Percentiles rank a stretch among this genome's conserved stretches.
Evolutionary conservation across 805 yeast genomes (phyloP).

Genomic region (Zygosaccharomyces bisporus): DNA sequence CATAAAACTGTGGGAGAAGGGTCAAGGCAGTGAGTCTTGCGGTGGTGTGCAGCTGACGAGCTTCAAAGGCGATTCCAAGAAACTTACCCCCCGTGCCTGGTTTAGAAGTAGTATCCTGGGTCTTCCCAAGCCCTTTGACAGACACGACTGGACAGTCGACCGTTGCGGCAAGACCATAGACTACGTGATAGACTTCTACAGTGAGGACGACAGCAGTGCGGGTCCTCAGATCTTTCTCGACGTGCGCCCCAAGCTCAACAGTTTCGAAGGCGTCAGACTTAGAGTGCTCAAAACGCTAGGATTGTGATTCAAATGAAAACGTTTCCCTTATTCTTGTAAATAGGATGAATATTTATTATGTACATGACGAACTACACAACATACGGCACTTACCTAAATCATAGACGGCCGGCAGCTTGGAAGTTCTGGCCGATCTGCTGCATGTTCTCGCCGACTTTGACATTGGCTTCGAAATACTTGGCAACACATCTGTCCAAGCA

Average conservation of each 20-base stretch:
- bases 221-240: slow-evolving; percentile 72
- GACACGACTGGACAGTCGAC: slow-evolving; percentile 91
- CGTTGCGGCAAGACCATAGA: slow-evolving; percentile 81
- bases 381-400: background rate
- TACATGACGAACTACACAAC: slow-evolving; percentile 11
- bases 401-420: slow-evolving; percentile 35
- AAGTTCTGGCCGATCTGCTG: slow-evolving; percentile 48
- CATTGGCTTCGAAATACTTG: slow-evolving; percentile 90
- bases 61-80: slow-evolving; percentile 84
- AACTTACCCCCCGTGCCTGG: slow-evolving; percentile 84
- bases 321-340: slow-evolving; percentile 3
- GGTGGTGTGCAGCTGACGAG: slow-evolving; percentile 83
- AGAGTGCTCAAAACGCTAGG: slow-evolving; percentile 65
- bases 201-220: slow-evolving; percentile 29
- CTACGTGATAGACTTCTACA: slow-evolving; percentile 89
- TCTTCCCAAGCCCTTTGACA: slow-evolving; percentile 78
- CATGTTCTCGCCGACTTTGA: slow-evolving; percentile 84
- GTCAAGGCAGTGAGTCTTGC: slow-evolving; percentile 56
- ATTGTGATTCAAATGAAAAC: slow-evolving; percentile 21
- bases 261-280: slow-evolving; percentile 73
- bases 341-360: slow-evolving; percentile 8
- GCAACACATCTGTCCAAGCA: slow-evolving; percentile 96
- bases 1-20: slow-evolving; percentile 76
- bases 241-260: slow-evolving; percentile 86
- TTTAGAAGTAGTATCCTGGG: slow-evolving; percentile 60